These are phyloP conservation scores for Drechmeria coniospora DNA, from an alignment of 2,329 filamentous ascomycete genomes.

Conservation along the genomic window DNA sequence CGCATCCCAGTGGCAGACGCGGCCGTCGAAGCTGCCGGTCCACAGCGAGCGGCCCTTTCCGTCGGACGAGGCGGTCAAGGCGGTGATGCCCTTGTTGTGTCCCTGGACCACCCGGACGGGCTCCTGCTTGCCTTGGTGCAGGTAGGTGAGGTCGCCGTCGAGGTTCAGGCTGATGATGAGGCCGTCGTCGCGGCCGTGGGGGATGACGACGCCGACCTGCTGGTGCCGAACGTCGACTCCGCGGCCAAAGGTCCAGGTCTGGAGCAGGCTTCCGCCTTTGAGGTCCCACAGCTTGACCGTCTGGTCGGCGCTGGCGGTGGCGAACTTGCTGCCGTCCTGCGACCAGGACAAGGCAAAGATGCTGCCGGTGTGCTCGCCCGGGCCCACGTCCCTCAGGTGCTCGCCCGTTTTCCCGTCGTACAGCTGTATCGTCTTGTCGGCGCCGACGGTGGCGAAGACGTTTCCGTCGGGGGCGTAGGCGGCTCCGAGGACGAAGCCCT, in stretches of 20 bases:
- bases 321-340: constrained; percentile 69
- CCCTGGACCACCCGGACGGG: constrained; percentile 64
- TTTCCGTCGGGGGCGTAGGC: constrained; percentile 83
- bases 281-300: constrained; percentile 91
- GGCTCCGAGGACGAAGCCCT: constrained; percentile 75
- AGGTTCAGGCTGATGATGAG: constrained; percentile 83
- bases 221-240: constrained; percentile 66
- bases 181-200: constrained; percentile 64
- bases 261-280: constrained; percentile 58
- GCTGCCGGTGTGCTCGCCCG: constrained; percentile 78
- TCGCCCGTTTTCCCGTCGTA: constrained; percentile 96
- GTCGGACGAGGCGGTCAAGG: constrained; percentile 34
- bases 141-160: constrained; percentile 79
- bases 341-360: constrained; percentile 90
- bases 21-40: constrained; percentile 86
- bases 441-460: constrained; percentile 71
- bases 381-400: constrained; percentile 58
- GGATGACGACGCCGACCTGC: constrained; percentile 90
- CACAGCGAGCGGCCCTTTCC: constrained; percentile 52
- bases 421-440: constrained; percentile 82
- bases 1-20: constrained; percentile 72
- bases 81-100: constrained; percentile 83
- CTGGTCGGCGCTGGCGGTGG: constrained; percentile 85
- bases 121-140: constrained; percentile 53
- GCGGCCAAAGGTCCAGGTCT: constrained; percentile 77